Percentiles rank a stretch among this genome's conserved stretches.
These are phyloP conservation scores for Diaporthe amygdali DNA, from an alignment of 2,329 filamentous ascomycete genomes.

Conservation along the genomic window DNA sequence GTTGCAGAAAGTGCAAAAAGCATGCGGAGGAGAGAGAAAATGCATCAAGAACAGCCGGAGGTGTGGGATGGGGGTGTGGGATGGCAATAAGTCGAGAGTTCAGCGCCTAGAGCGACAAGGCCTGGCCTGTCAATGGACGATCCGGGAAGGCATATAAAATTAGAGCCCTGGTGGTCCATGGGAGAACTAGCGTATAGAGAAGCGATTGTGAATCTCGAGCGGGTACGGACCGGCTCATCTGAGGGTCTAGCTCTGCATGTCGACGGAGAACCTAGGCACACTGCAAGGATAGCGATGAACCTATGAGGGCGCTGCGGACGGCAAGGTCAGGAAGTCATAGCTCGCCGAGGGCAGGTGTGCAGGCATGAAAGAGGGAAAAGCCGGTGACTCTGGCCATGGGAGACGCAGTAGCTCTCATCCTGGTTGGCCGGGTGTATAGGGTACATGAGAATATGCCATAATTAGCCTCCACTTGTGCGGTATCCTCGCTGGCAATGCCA, in stretches of 20 bases:
- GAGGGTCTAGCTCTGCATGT: slow-evolving; percentile 42
- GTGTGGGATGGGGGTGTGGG: slow-evolving; percentile 39
- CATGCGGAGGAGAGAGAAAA: slow-evolving; percentile 25
- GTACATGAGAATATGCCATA: slow-evolving; percentile 29
- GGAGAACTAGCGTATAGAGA: slow-evolving; percentile 43
- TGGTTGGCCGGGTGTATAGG: slow-evolving; percentile 27
- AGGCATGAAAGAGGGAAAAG: slow-evolving; percentile 39
- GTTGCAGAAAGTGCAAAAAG: slow-evolving; percentile 22
- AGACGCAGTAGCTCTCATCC: slow-evolving; percentile 38
- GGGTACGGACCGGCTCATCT: slow-evolving; percentile 49
- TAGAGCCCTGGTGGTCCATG: slow-evolving; percentile 47
- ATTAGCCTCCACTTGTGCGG: slow-evolving; percentile 30
- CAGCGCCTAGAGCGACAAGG: slow-evolving; percentile 48
- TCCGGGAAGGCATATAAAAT: slow-evolving; percentile 48
- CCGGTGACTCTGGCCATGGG: slow-evolving; percentile 38
- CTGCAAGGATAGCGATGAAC: slow-evolving; percentile 37
- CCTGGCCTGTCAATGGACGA: slow-evolving; percentile 50
- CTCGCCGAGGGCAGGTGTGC: slow-evolving; percentile 37
- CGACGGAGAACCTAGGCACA: slow-evolving; percentile 25
- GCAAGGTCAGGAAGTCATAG: slow-evolving; percentile 16
- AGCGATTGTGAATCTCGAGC: slow-evolving; percentile 45
- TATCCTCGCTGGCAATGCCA: neutral
- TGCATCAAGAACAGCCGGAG: slow-evolving; percentile 27
- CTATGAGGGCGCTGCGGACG: slow-evolving; percentile 28
- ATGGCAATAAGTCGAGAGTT: slow-evolving; percentile 46